These are phyloP conservation scores for Globisporangium cystogenes DNA, from an alignment of 352 stramenopile species.

Conservation along the genomic window DNA sequence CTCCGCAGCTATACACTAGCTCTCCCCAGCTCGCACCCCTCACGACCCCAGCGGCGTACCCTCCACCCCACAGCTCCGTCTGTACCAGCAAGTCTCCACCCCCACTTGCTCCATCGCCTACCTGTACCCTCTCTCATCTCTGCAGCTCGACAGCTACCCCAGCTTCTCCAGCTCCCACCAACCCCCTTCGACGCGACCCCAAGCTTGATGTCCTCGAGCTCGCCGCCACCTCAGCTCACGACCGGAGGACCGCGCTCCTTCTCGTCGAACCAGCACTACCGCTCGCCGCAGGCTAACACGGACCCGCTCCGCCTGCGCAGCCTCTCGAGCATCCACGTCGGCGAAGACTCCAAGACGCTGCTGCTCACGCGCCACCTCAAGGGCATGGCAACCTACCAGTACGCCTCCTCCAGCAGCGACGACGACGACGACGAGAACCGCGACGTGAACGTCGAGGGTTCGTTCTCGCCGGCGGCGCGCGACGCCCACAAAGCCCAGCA, in stretches of 20 bases:
- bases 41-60: slow-evolving; percentile 25
- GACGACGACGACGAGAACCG: slow-evolving; percentile 30
- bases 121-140: slow-evolving; percentile 1
- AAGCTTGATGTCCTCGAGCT: slow-evolving; percentile 38
- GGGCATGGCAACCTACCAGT: slow-evolving; percentile 24
- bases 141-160: not conserved
- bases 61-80: slow-evolving; percentile 10
- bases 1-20: slow-evolving; percentile 19
- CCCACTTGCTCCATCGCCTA: slow-evolving; percentile 3
- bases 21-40: slow-evolving; percentile 6
- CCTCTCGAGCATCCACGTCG: slow-evolving; percentile 30
- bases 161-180: not conserved
- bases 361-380: slow-evolving; percentile 32
- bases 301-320: slow-evolving; percentile 13
- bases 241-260: slow-evolving; percentile 30
- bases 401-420: slow-evolving; percentile 7
- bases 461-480: slow-evolving; percentile 1
- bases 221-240: slow-evolving; percentile 19
- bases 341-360: slow-evolving; percentile 28
- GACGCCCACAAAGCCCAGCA: slow-evolving; percentile 8
- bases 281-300: slow-evolving; percentile 20
- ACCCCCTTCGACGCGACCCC: slow-evolving; percentile 3
- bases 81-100: slow-evolving; percentile 14
- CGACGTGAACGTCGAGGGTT: slow-evolving; percentile 9
- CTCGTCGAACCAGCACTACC: slow-evolving; percentile 24